A percentile compares a stretch with the other conserved stretches of the same genome.
Evolutionary conservation across 176 grass and related monocot genomes (phyloP).

Genomic region (Eragrostis nindensis): DNA sequence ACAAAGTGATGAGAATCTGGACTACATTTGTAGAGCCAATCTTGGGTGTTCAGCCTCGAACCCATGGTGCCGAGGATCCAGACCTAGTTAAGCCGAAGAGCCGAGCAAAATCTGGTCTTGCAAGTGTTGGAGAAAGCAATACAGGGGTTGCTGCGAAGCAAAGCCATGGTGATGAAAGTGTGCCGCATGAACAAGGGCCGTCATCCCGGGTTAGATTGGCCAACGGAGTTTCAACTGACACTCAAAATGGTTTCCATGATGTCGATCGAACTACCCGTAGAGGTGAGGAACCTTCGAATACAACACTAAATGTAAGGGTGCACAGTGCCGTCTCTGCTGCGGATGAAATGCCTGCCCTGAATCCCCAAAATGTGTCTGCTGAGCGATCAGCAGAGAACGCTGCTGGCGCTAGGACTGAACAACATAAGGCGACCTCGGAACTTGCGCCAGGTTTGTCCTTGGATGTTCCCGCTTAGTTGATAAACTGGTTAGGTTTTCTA

Average conservation of each 20-base stretch:
- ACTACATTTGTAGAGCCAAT: constrained; percentile 85
- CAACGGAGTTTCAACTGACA: constrained; percentile 50
- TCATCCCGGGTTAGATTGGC: constrained; percentile 38
- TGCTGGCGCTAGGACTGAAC: constrained; percentile 46
- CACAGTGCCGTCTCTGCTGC: constrained; percentile 38
- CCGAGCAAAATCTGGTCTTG: constrained; percentile 59
- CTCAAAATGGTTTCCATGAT: constrained; percentile 73
- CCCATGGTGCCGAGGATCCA: constrained; percentile 50
- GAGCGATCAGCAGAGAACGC: constrained; percentile 47
- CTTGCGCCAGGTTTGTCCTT: constrained; percentile 50
- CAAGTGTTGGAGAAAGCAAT: constrained; percentile 62
- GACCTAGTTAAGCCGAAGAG: constrained; percentile 66
- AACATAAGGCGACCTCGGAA: constrained; percentile 56
- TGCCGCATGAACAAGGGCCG: constrained; percentile 46
- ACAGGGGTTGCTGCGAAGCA: constrained; percentile 49
- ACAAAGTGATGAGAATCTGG: constrained; percentile 96
- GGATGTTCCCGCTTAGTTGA: not conserved
- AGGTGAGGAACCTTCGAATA: constrained; percentile 48
- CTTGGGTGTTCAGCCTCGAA: constrained; percentile 66
- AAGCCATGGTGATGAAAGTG: constrained; percentile 52
- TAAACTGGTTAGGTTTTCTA: constrained; percentile 19
- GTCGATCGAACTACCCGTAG: constrained; percentile 39
- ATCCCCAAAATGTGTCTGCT: constrained; percentile 40
- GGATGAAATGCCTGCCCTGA: constrained; percentile 53
- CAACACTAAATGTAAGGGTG: constrained; percentile 61